phyloP scores from a whole-genome alignment of 306 rosid genomes.

The Carpinus fangiana region DNA sequence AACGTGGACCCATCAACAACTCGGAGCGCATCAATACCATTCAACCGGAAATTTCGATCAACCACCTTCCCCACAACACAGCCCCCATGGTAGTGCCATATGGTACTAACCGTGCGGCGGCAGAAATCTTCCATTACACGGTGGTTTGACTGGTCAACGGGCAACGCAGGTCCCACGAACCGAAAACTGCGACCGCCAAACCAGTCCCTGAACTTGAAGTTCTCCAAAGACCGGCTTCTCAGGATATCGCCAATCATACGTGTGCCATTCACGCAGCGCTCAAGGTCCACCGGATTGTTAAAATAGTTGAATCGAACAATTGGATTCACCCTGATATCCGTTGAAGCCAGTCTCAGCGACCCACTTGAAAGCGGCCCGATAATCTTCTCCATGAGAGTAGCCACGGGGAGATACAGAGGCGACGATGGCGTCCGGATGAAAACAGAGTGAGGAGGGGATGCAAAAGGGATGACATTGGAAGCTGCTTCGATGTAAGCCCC shows the following conservation, averaged over 20 bases:
- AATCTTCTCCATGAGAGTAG: slow-evolving; percentile 75
- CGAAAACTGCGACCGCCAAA: slow-evolving; percentile 59
- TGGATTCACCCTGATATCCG: slow-evolving; percentile 59
- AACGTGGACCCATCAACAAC: slow-evolving; percentile 84
- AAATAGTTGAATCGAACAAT: slow-evolving; percentile 85
- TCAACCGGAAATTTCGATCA: slow-evolving; percentile 49
- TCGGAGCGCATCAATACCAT: slow-evolving; percentile 60
- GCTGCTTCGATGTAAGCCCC: slow-evolving; percentile 88
- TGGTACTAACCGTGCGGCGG: slow-evolving; percentile 71
- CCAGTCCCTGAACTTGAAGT: slow-evolving; percentile 59
- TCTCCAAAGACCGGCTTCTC: slow-evolving; percentile 57
- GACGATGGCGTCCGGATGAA: slow-evolving; percentile 54
- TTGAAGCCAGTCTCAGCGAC: slow-evolving; percentile 57
- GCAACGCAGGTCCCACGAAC: slow-evolving; percentile 77
- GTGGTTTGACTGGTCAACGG: slow-evolving; percentile 36
- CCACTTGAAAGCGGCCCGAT: slow-evolving; percentile 68
- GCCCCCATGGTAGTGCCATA: slow-evolving; percentile 98
- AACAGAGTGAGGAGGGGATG: slow-evolving; percentile 38
- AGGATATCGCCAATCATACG: slow-evolving; percentile 60
- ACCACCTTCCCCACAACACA: slow-evolving; percentile 85
- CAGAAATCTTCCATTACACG: slow-evolving; percentile 70
- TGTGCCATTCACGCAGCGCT: slow-evolving; percentile 76
- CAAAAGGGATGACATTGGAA: slow-evolving; percentile 66
- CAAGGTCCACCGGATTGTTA: slow-evolving; percentile 47
- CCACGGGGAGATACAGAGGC: slow-evolving; percentile 66